Percentiles rank a stretch among this genome's conserved stretches.
These are phyloP conservation scores for Dalbergia cochinchinensis DNA, from an alignment of 306 rosid species.

Conservation along the genomic window DNA sequence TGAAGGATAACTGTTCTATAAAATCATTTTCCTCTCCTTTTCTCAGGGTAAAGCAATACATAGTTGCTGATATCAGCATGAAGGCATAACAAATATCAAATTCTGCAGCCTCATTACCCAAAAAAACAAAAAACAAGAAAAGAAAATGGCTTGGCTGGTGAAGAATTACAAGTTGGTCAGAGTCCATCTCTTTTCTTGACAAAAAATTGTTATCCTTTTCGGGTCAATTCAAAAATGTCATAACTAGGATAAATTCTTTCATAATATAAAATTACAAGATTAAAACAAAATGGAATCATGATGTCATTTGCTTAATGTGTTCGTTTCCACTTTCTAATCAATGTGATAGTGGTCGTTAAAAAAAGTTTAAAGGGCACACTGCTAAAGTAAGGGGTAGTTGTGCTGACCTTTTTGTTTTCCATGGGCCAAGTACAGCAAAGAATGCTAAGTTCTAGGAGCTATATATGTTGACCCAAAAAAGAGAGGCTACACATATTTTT, in stretches of 20 bases:
- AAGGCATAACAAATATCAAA: too few species aligned
- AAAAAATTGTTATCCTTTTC: not conserved
- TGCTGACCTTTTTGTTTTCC: conserved; percentile 4
- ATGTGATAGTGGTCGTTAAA: not conserved
- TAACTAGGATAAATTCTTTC: not conserved
- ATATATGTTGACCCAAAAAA: too few species aligned
- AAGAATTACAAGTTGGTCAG: not conserved
- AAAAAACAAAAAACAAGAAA: too few species aligned
- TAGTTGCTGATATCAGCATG: not conserved
- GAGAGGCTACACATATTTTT: not conserved
- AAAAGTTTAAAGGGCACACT: not conserved
- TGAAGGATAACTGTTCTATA: not conserved
- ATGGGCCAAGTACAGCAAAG: not conserved
- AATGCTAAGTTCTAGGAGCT: not conserved
- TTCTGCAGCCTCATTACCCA: not conserved
- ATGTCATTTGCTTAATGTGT: not conserved
- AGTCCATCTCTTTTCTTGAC: not conserved
- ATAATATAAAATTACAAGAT: not conserved
- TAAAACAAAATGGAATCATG: not conserved
- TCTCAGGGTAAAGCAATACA: not conserved
- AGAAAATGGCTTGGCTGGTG: not conserved
- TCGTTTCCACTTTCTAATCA: not conserved
- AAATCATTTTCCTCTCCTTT: not conserved
- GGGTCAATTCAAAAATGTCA: conserved; percentile 11
- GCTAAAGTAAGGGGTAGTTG: not conserved